phyloP scores from a whole-genome alignment of 2,329 filamentous ascomycete genomes.

The Calonectria pseudoreteaudii region DNA sequence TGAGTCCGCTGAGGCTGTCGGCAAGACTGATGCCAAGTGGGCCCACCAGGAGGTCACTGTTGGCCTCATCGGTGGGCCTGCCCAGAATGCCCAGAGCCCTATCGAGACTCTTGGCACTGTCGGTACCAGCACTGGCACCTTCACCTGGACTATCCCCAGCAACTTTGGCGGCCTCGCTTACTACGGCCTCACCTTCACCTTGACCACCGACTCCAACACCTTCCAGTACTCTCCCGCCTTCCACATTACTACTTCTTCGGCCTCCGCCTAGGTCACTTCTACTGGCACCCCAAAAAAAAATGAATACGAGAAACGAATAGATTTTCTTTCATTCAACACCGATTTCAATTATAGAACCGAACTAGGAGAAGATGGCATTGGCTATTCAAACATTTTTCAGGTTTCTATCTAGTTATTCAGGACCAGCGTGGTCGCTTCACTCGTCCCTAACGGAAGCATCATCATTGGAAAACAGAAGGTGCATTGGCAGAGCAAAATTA shows the following conservation, averaged over 20 bases:
- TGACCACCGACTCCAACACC: slow-evolving; percentile 58
- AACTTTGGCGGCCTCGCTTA: slow-evolving; percentile 57
- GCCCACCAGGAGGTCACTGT: slow-evolving; percentile 61
- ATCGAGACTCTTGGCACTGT: slow-evolving; percentile 58
- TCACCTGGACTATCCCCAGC: slow-evolving; percentile 63
- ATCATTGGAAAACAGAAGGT: too few species aligned
- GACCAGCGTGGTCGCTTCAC: too few species aligned
- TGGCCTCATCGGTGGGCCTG: slow-evolving; percentile 65
- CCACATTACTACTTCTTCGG: slow-evolving; percentile 53
- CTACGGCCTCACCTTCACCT: slow-evolving; percentile 69
- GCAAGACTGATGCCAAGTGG: slow-evolving; percentile 40
- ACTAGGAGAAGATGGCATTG: too few species aligned
- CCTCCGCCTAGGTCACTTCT: background rate
- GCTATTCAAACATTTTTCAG: too few species aligned
- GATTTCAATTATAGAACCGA: too few species aligned
- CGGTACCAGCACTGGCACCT: slow-evolving; percentile 60
- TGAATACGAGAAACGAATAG: too few species aligned
- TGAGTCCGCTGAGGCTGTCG: slow-evolving; percentile 45
- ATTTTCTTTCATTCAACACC: too few species aligned
- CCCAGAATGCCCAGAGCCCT: slow-evolving; percentile 53
- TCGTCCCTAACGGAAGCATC: too few species aligned
- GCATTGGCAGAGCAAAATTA: too few species aligned
- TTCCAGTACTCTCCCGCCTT: slow-evolving; percentile 76
- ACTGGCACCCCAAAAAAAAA: slow-evolving; percentile 41
- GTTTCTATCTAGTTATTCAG: too few species aligned